Evolutionary conservation across 2,329 filamentous ascomycete genomes (phyloP), one percentile per base, ranked within the genome.

Genomic region (Neonectria punicea): DNA sequence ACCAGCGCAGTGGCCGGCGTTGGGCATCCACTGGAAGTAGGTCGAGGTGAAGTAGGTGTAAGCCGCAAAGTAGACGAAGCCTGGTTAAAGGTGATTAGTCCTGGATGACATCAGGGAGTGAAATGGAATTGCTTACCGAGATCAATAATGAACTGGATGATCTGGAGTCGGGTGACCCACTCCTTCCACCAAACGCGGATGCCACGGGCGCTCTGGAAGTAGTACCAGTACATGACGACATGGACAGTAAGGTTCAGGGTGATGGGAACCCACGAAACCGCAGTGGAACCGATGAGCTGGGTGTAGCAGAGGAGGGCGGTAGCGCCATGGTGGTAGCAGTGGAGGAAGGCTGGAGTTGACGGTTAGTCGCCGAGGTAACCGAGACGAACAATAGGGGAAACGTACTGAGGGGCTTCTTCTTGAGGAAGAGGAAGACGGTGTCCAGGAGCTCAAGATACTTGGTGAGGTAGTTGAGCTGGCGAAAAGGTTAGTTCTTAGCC

Each of bases 181-280:
- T 98, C 93, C 92, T 98, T 98, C 95, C 95, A 98, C 94, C 94
- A 98, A 83, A 98, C 96, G 77, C 91, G 91, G 81, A 98, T 89
- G 73, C 96, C 96, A 74, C 95, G 94, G 60, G 95, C 94, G 78
- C 93, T 95, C 87, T 98, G 95, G 91, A 98, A 98, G 89, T 98
- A 98, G 90, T 98, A 98, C 94, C 94, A 98, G 91, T 98, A 98
- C 95, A 98, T 98, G 79, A 98, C 92, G 64, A 98, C 95, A 84
- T 98, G 95, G 60, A 98, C 95, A 69, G 89, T 89, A 77, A 98
- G 84, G 87, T 98, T 98, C 75, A 98, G 89, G 58, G 89, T 91
- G 79, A 98, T 98, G 68, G 92, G 90, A 61, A 97, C 93, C 95
- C 95, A 98, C 66, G 94, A 97, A 62, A 98, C 95, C 47, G 95